These are phyloP conservation scores for Helichrysum umbraculigerum DNA, from an alignment of 129 eudicot genomes.

Conservation along the genomic window DNA sequence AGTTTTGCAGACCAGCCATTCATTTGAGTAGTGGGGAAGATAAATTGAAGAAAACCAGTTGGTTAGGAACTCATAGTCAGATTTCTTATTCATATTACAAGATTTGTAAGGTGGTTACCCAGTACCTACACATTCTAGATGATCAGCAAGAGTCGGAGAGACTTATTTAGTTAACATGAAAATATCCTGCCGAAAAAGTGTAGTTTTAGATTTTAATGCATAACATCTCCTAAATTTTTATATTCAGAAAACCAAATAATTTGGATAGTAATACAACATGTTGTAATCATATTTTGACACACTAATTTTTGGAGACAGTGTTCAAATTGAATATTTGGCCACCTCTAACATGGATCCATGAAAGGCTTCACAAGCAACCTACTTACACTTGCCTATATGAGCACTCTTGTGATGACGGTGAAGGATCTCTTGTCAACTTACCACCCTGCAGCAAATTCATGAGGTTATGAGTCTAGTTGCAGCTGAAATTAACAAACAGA, in stretches of 20 bases:
- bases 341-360: background rate
- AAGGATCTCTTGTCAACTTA: slow-evolving; percentile 31
- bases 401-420: slow-evolving; percentile 37
- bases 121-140: background rate
- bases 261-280: background rate
- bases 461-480: background rate
- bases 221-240: background rate
- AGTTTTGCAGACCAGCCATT: slow-evolving; percentile 1
- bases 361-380: slow-evolving; percentile 10
- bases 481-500: background rate
- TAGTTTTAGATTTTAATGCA: background rate
- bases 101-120: background rate
- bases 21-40: slow-evolving; percentile 3
- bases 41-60: slow-evolving; percentile 1
- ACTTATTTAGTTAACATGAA: background rate
- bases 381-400: slow-evolving; percentile 46
- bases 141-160: background rate
- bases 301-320: background rate
- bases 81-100: background rate
- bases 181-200: background rate
- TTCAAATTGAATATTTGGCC: background rate
- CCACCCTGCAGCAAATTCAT: slow-evolving; percentile 39
- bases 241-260: background rate
- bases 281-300: background rate
- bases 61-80: slow-evolving; percentile 8